phyloP scores from a whole-genome alignment of 257 asterid species.

The Cynanchum wilfordii region DNA sequence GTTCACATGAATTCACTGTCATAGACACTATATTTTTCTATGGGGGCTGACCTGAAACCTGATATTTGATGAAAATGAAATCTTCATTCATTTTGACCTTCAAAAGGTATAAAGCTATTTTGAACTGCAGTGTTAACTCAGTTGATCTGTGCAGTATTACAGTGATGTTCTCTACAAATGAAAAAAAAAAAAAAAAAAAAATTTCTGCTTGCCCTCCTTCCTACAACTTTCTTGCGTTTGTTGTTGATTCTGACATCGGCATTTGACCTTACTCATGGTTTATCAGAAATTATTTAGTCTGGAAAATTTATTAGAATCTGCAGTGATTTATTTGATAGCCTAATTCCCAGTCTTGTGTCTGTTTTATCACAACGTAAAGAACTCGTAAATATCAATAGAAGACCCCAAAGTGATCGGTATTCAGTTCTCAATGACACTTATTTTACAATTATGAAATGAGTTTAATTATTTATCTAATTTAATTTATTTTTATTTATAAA shows the following conservation, averaged over 20 bases:
- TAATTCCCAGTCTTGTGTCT: not conserved
- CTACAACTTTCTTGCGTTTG: not conserved
- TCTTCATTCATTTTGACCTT: not conserved
- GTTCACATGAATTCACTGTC: conserved; percentile 6
- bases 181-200: no score
- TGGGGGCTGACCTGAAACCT: conserved; percentile 2
- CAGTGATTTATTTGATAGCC: not conserved
- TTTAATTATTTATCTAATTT: no score
- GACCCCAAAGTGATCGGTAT: not conserved
- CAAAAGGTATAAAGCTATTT: not conserved
- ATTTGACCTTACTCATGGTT: not conserved
- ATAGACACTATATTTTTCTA: not conserved
- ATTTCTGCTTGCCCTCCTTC: not conserved
- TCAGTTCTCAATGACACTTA: no score
- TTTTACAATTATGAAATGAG: not conserved
- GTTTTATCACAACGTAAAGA: not conserved
- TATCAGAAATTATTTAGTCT: not conserved
- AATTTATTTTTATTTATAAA: no score
- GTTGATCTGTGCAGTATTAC: not conserved
- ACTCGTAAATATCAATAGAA: not conserved
- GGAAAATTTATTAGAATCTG: not conserved
- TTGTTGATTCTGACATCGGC: not conserved
- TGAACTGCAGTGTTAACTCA: not conserved
- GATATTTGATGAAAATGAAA: not conserved
- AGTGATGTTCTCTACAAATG: not conserved